phyloP scores from a whole-genome alignment of 2,329 filamentous ascomycete genomes.

The Apiospora pterosperma region DNA sequence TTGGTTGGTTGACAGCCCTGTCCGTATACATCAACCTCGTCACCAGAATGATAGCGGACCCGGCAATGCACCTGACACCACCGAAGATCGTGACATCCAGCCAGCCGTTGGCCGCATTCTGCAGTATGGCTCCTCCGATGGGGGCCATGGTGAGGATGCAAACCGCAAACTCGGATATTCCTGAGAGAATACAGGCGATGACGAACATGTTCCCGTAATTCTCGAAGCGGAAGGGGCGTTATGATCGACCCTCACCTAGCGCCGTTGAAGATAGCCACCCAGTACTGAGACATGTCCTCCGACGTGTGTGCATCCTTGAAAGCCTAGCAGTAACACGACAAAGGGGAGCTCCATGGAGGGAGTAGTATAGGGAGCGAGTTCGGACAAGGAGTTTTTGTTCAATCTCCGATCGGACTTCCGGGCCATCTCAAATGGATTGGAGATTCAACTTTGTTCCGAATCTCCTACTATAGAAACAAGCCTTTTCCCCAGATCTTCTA shows the following conservation, averaged over 20 bases:
- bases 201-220: constrained; percentile 39
- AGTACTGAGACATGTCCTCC: constrained; percentile 38
- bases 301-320: constrained; percentile 41
- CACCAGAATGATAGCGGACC: constrained; percentile 20
- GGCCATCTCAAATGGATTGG: too few species aligned
- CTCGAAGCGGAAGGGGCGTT: constrained; percentile 18
- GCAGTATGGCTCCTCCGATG: constrained; percentile 61
- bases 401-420: too few species aligned
- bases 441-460: too few species aligned
- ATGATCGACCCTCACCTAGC: constrained; percentile 9
- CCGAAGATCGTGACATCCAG: constrained; percentile 63
- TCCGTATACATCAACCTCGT: constrained; percentile 20
- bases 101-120: constrained; percentile 37
- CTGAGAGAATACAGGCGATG: constrained; percentile 41
- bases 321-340: constrained; percentile 39
- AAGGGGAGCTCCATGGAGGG: constrained; percentile 45
- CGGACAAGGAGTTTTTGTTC: too few species aligned
- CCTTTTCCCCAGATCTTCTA: too few species aligned
- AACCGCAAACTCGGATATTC: constrained; percentile 35
- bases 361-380: constrained; percentile 40
- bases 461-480: too few species aligned
- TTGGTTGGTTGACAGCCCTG: too few species aligned
- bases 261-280: constrained; percentile 56
- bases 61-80: constrained; percentile 43
- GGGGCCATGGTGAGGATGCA: constrained; percentile 56